Conservation (phyloP, 345 rosid species). For the Odontarrhena argentea region DNA sequence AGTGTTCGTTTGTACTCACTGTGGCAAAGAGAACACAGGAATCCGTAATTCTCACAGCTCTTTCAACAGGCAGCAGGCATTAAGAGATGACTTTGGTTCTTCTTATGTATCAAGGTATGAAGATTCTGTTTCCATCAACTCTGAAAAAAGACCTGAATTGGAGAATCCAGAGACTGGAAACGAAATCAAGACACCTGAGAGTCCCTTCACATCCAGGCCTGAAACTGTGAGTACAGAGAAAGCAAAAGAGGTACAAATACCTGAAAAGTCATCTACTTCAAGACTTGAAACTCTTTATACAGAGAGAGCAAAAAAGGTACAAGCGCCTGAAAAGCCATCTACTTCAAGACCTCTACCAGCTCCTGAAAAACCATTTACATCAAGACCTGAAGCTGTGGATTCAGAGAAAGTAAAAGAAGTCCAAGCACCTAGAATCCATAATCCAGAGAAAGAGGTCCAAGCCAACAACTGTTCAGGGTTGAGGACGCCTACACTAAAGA, state of each 20-base stretch:
- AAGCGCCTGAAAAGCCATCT: slow-evolving; percentile 7
- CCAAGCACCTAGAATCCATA: slow-evolving; percentile 2
- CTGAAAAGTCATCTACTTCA: background rate
- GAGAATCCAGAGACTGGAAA: slow-evolving; percentile 10
- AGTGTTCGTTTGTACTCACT: slow-evolving; percentile 31
- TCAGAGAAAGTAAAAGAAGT: slow-evolving; percentile 17
- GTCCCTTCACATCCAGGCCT: slow-evolving; percentile 6
- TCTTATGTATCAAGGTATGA: background rate
- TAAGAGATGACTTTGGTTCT: slow-evolving; percentile 28
- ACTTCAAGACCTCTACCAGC: slow-evolving; percentile 13
- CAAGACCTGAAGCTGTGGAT: background rate
- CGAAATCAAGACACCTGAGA: slow-evolving; percentile 18
- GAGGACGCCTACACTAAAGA: slow-evolving; percentile 18
- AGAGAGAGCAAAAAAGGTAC: background rate
- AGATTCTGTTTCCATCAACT: slow-evolving; percentile 30
- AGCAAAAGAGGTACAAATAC: slow-evolving; percentile 6
- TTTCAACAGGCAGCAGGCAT: slow-evolving; percentile 3
- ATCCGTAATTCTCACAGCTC: slow-evolving; percentile 15
- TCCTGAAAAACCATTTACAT: slow-evolving; percentile 3
- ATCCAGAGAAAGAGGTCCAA: slow-evolving; percentile 18
- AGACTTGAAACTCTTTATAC: background rate
- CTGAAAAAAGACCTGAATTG: slow-evolving; percentile 21
- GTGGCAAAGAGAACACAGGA: slow-evolving; percentile 35
- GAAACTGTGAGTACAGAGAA: background rate
- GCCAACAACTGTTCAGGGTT: slow-evolving; percentile 4